Percentiles rank a stretch among this genome's conserved stretches.
These are phyloP conservation scores for Neofusicoccum umdonicola DNA, from an alignment of 2,329 filamentous ascomycete species.

Conservation along the genomic window DNA sequence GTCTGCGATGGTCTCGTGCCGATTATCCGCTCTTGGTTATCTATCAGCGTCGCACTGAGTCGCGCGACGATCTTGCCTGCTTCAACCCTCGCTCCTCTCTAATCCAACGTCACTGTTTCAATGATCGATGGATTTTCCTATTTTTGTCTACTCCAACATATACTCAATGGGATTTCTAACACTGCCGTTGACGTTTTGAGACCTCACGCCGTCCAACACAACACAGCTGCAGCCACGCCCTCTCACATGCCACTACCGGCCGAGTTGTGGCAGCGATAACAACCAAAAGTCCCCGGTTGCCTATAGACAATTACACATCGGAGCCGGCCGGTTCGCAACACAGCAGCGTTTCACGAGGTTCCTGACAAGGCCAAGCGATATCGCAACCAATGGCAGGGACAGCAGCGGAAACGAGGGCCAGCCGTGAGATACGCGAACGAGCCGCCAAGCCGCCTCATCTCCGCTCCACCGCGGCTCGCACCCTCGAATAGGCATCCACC, in stretches of 20 bases:
- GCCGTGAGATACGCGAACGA: not conserved
- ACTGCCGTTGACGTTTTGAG: not conserved
- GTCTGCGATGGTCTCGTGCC: not conserved
- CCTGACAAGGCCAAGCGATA: slow-evolving; percentile 8
- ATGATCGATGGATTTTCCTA: no score
- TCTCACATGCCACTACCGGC: not conserved
- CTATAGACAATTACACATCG: slow-evolving; percentile 1
- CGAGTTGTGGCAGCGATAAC: not conserved
- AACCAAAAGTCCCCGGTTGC: not conserved
- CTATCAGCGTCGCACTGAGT: not conserved
- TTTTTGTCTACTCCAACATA: no score
- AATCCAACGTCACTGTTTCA: not conserved
- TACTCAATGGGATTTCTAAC: no score
- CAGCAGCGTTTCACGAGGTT: not conserved
- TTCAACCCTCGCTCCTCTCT: not conserved
- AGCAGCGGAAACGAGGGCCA: not conserved
- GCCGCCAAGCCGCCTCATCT: slow-evolving; percentile 3
- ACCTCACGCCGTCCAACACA: no score
- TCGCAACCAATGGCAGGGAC: not conserved
- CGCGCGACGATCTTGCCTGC: slow-evolving; percentile 3
- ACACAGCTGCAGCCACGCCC: not conserved
- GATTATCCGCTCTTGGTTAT: not conserved
- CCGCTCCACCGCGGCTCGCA: not conserved
- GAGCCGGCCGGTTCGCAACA: not conserved
- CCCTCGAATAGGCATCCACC: not conserved